phyloP scores from a whole-genome alignment of 805 yeast genomes.

The Nematodospora valgi region DNA sequence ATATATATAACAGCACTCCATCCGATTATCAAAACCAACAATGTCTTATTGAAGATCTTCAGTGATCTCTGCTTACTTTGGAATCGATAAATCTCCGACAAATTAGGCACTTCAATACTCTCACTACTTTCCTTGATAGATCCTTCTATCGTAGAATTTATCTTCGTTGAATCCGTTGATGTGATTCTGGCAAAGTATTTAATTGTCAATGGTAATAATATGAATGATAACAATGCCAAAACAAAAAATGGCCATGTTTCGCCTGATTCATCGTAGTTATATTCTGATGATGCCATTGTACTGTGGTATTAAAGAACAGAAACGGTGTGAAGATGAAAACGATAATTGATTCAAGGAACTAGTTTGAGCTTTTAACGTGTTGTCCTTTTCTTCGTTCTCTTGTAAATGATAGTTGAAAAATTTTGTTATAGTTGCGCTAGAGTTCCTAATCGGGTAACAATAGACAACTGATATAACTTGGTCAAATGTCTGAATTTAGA shows the following conservation, averaged over 20 bases:
- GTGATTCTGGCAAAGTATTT: constrained; percentile 22
- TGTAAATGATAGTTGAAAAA: too few species aligned
- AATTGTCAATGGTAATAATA: constrained; percentile 63
- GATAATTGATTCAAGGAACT: not conserved
- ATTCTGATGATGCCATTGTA: constrained; percentile 42
- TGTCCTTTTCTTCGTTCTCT: too few species aligned
- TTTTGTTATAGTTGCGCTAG: too few species aligned
- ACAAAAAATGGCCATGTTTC: constrained; percentile 94
- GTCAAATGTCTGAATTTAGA: too few species aligned
- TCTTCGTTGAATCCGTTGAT: constrained; percentile 15
- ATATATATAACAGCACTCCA: constrained; percentile 55
- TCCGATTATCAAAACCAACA: constrained; percentile 43
- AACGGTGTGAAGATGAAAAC: not conserved
- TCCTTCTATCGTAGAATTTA: constrained; percentile 26
- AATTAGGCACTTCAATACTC: constrained; percentile 30
- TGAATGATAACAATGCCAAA: constrained; percentile 64
- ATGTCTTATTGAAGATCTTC: constrained; percentile 36
- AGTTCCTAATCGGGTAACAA: too few species aligned
- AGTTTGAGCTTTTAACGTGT: constrained; percentile 6
- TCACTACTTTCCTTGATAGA: constrained; percentile 29
- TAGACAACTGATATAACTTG: too few species aligned
- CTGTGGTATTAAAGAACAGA: too few species aligned
- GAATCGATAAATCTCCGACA: constrained; percentile 20
- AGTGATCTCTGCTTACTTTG: constrained; percentile 23
- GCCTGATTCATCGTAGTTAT: constrained; percentile 82